A percentile compares a stretch with the other conserved stretches of the same genome.
Conservation (phyloP, 441 rosid species). For the Arabidopsis lyrata region DNA sequence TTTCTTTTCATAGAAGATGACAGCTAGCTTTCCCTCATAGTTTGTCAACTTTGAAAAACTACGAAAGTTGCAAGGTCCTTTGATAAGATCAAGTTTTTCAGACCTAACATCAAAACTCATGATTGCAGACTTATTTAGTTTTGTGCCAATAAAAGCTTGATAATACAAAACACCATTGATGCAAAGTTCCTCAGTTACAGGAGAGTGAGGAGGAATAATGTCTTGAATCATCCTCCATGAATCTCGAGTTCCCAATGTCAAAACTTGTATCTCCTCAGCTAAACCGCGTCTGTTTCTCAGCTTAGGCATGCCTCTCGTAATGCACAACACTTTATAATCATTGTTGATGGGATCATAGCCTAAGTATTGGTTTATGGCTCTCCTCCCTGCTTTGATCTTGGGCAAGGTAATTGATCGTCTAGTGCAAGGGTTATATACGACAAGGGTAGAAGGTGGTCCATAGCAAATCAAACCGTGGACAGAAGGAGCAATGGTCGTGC, state of each 20-base stretch:
- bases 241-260: not conserved
- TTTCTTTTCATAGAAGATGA: constrained; percentile 3
- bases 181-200: not conserved
- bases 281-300: not conserved
- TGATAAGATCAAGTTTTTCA: constrained; percentile 1
- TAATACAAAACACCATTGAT: constrained; percentile 1
- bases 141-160: not conserved
- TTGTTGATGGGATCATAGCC: constrained; percentile 8
- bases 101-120: constrained; percentile 21
- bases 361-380: not conserved
- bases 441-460: not conserved
- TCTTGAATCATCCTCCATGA: not conserved
- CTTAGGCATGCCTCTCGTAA: not conserved
- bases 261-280: constrained; percentile 1
- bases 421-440: not conserved
- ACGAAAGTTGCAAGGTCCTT: not conserved
- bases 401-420: not conserved
- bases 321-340: constrained; percentile 3
- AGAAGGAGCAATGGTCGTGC: not conserved
- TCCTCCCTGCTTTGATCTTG: not conserved
- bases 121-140: not conserved
- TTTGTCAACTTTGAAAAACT: not conserved
- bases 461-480: constrained; percentile 6
- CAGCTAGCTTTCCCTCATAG: not conserved
- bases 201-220: not conserved